Base-by-base conservation (phyloP, 164 flowering plant genomes). In the Cinnamomum chago region DNA sequence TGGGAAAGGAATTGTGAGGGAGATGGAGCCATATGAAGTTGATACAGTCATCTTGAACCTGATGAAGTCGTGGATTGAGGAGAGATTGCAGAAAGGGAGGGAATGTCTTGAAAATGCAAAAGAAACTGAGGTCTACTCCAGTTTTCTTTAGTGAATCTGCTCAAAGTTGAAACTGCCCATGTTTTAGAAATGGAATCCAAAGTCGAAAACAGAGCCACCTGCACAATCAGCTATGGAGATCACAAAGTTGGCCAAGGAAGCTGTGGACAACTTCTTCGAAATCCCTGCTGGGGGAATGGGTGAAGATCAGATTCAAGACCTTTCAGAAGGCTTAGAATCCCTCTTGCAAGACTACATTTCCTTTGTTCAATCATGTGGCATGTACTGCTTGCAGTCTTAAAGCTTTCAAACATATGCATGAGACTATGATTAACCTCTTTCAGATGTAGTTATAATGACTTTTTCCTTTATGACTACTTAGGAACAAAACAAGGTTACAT, bases 121-220 rank as follows among this genome's bases (percentile, higher is more conserved):
- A 76, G 97, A 96, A 64, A 81, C 88, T 20, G 98, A 96, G 84
- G 98, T 96, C 10, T 35, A 35, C 47, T 6, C 47, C 47, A 35
- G 47, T 6, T 35, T 35, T 35, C 10, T 35, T 35, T 35, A 1
- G 11, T 55, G 18, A 55, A 18, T 55, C 58, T 55, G 40, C 40
- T 35, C 40, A 14, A 55, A 55, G 6, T 55, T 55, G 18, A 55
- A 14, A 18, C 20, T 55, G 12, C 27, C 3, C 20, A 4, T 73
- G 50, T 9, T 65, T 15, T 80, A 96, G 98, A 96, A 94, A 75
- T 96, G 99, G 99, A 93, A 89, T 66, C 94, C 98, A 18, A 94
- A 85, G 78, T 96, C 98, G 14, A 92, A 92, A 83, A 73, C 83
- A 12, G 97, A 96, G 73, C 94, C 95, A 0, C 87, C 88, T 70